Conservation (phyloP, 2,329 filamentous ascomycete genomes). For the Phaeosphaeriaceae sp. region DNA sequence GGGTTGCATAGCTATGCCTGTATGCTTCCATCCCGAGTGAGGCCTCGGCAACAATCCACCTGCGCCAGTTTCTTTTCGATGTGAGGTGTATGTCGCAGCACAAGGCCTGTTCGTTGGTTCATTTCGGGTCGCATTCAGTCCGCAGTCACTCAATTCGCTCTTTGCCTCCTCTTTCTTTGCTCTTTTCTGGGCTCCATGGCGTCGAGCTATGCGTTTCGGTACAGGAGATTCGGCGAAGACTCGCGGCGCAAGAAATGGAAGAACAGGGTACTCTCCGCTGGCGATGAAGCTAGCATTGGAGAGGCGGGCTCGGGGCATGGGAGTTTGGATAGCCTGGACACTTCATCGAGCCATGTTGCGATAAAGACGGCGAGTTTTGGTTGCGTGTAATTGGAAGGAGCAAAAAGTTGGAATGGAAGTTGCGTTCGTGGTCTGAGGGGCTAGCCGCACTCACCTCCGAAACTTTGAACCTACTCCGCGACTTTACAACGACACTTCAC, state of each 20-base stretch:
- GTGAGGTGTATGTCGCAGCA: background rate
- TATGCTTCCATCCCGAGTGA: background rate
- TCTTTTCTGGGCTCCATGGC: slow-evolving; percentile 10
- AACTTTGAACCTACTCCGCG: slow-evolving; percentile 24
- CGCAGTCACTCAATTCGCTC: background rate
- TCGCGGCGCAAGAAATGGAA: slow-evolving; percentile 51
- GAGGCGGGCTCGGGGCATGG: slow-evolving; percentile 44
- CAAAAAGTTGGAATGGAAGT: slow-evolving; percentile 24
- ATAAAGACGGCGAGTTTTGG: slow-evolving; percentile 12
- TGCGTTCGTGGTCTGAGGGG: slow-evolving; percentile 25
- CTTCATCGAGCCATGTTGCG: slow-evolving; percentile 44
- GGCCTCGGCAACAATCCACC: slow-evolving; percentile 7
- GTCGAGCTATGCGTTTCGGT: slow-evolving; percentile 16
- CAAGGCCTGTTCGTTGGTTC: background rate
- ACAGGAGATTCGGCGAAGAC: slow-evolving; percentile 36
- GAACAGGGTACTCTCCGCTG: slow-evolving; percentile 39
- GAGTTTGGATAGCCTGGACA: slow-evolving; percentile 18
- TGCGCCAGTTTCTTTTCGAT: background rate
- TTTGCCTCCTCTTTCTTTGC: slow-evolving; percentile 25
- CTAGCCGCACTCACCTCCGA: slow-evolving; percentile 28
- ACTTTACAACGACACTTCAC: slow-evolving; percentile 9
- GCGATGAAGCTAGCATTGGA: slow-evolving; percentile 42
- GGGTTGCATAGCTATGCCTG: background rate
- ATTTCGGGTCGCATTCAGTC: background rate
- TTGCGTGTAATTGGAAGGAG: slow-evolving; percentile 8